Base-by-base conservation (phyloP, 495 filamentous ascomycete genomes). In the Aspergillus incahuasiensis region DNA sequence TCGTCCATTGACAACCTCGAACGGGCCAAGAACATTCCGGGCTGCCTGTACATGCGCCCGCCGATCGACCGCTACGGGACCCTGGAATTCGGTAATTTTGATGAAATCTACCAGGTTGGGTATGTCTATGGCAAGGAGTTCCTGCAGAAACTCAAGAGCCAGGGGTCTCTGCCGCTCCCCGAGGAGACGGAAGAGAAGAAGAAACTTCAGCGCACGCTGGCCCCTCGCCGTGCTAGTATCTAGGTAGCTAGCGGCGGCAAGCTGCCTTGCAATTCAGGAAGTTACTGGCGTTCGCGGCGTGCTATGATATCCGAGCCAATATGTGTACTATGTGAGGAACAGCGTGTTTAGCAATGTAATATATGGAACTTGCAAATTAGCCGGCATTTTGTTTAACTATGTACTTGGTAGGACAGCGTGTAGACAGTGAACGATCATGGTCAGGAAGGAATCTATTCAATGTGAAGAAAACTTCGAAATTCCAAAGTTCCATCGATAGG, bases 41-140 rank as follows among this genome's bases (percentile, higher is more conserved):
- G 94, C 6, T 96, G 91, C 67, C 72, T 92, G 20, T 99, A 97
- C 65, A 94, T 97, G 89, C 81, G 94, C 5, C 95, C 95, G 22
- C 94, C 94, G 3, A 87, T 99, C 52, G 95, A 97, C 63, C 78
- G 82, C 6, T 97, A 95, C 55, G 94, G 91, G 0, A 99, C 94
- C 7, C 71, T 99, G 48, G 95, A 97, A 42, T 99, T 99, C 75
- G 88, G 82, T 50, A 96, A 91, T 68, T 97, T 99, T 70, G 91
- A 96, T 57, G 94, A 97, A 75, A 97, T 99, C 55, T 96, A 92
- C 64, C 76, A 85, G 62, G 77, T 96, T 2, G 95, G 94, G 3
- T 96, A 95, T 68, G 73, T 80, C 30, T 97, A 85, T 73, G 94
- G 91, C 16, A 87, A 85, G 68, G 79, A 86, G 54, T 95, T 84